phyloP scores from a whole-genome alignment of 139 green algal genomes.

The Ostreobium quekettii region DNA sequence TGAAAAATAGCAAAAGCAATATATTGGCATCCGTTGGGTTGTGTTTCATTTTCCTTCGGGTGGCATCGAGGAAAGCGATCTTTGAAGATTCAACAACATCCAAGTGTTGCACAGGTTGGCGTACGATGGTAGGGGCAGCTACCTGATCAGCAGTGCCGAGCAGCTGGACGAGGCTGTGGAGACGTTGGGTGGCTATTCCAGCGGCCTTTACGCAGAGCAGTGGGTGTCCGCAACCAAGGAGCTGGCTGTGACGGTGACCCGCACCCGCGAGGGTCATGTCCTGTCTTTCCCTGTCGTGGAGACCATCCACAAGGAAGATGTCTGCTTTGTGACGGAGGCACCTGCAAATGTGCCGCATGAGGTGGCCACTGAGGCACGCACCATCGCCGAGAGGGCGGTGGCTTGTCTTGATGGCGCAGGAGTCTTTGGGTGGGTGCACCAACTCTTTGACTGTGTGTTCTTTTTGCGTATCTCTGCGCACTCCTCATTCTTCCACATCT shows the following conservation, averaged over 20 bases:
- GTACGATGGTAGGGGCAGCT: slow-evolving; percentile 92
- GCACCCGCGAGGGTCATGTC: slow-evolving; percentile 36
- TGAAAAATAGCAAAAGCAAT: too few species aligned
- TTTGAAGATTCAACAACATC: too few species aligned
- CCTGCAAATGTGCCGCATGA: slow-evolving; percentile 57
- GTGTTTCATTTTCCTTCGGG: too few species aligned
- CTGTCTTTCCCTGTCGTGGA: slow-evolving; percentile 82
- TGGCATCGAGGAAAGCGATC: too few species aligned
- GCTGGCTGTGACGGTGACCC: slow-evolving; percentile 62
- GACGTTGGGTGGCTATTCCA: slow-evolving; percentile 61
- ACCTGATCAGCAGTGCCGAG: slow-evolving; percentile 45
- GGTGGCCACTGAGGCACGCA: slow-evolving; percentile 38
- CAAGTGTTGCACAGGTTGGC: slow-evolving; percentile 68
- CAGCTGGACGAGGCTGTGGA: slow-evolving; percentile 54
- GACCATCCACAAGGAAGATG: slow-evolving; percentile 90
- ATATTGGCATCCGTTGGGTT: too few species aligned
- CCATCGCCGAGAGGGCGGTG: slow-evolving; percentile 67
- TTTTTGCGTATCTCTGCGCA: too few species aligned
- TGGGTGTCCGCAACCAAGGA: slow-evolving; percentile 84
- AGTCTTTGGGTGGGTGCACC: slow-evolving; percentile 83
- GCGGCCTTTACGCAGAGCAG: slow-evolving; percentile 88
- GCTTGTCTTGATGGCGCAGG: slow-evolving; percentile 72
- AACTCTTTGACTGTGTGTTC: too few species aligned
- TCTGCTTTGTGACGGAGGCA: slow-evolving; percentile 83
- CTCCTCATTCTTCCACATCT: too few species aligned